Base-by-base conservation (phyloP, 2,329 filamentous ascomycete genomes). In the Penicillium sp. region DNA sequence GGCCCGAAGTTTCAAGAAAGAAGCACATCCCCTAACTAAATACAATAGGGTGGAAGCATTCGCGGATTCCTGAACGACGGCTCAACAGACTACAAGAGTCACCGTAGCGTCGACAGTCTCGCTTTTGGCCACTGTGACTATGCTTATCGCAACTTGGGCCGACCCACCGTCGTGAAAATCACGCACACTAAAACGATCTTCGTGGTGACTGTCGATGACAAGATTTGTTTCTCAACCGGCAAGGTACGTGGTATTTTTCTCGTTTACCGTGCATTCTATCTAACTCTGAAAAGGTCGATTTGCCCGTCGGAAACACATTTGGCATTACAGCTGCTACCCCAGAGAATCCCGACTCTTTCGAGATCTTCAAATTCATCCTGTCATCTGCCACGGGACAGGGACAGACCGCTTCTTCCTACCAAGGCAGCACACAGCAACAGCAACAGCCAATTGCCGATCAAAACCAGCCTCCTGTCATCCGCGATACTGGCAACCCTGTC, bases 31-130 rank as follows among this genome's bases (percentile, higher is more conserved):
- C 45, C 59, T 71, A 48, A 25, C 40, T 42, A 38, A 22, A 19
- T 26, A 22, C 25, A 5, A 26, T 58, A 82, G 79, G 88, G 87
- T 55, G 95, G 95, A 67, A 93, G 89, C 78, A 83, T 99, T 65
- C 86, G 95, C 61, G 95, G 91, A 19, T 99, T 98, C 81, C 81
- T 99, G 67, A 99, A 98, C 79, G 95, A 98, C 76, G 94, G 93
- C 52, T 86, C 82, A 40, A 88, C 85, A 67, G 91, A 96, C 76
- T 97, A 89, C 82, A 88, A 87, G 72, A 83, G 84, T 59, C 89
- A 93, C 69, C 83, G 87, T 67, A 89, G 86, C 70, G 87, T 97
- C 16, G 93, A 97, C 78, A 88, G 86, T 68, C 84, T 97, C 55
- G 91, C 94, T 16, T 99, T 99, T 75, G 95, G 93, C 14, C 92